phyloP scores from a whole-genome alignment of 108 stramenopile species.

The Nitzschia palea region DNA sequence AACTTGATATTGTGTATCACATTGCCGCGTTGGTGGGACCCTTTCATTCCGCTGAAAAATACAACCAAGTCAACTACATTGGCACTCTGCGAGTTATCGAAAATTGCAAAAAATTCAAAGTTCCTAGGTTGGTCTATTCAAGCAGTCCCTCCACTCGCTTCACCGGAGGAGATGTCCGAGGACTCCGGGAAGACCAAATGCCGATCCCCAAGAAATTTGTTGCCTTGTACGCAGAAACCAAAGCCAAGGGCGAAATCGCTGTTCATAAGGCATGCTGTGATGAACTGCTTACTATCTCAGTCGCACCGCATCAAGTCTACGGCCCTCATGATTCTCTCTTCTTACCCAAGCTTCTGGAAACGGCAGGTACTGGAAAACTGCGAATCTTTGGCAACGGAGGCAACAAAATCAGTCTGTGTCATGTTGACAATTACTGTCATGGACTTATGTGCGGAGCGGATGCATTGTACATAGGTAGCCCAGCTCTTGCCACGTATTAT shows the following conservation, averaged over 20 bases:
- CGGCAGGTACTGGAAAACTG: slow-evolving; percentile 81
- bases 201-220: slow-evolving; percentile 64
- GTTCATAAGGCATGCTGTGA: slow-evolving; percentile 58
- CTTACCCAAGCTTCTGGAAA: slow-evolving; percentile 89
- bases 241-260: slow-evolving; percentile 90
- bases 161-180: slow-evolving; percentile 89
- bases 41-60: slow-evolving; percentile 79
- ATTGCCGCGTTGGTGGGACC: slow-evolving; percentile 97
- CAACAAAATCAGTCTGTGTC: slow-evolving; percentile 89
- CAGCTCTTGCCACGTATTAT: slow-evolving; percentile 94
- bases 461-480: slow-evolving; percentile 74
- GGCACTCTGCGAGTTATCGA: slow-evolving; percentile 88
- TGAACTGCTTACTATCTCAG: slow-evolving; percentile 69
- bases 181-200: slow-evolving; percentile 72
- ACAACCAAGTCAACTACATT: slow-evolving; percentile 84
- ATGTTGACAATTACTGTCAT: slow-evolving; percentile 98
- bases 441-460: slow-evolving; percentile 91
- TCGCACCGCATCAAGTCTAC: slow-evolving; percentile 98
- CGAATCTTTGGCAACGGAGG: slow-evolving; percentile 92
- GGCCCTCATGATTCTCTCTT: slow-evolving; percentile 92
- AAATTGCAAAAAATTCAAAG: slow-evolving; percentile 73
- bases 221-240: slow-evolving; percentile 95
- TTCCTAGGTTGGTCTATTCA: slow-evolving; percentile 91
- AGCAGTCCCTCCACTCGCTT: slow-evolving; percentile 95
- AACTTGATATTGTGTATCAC: slow-evolving; percentile 91